Base-by-base conservation (phyloP, 805 yeast genomes). In the Pichia nanzhaoensis region DNA sequence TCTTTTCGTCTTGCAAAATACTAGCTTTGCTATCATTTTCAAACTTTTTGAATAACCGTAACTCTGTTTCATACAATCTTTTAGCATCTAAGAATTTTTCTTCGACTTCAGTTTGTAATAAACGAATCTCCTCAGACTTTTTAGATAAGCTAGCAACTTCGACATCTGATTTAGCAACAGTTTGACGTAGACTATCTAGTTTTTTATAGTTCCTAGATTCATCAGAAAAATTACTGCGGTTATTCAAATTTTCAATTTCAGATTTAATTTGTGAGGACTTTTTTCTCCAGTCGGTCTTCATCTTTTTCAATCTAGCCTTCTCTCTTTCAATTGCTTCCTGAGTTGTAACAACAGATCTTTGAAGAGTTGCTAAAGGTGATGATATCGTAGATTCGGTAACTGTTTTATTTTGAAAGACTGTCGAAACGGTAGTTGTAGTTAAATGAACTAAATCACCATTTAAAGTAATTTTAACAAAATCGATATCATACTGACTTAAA, bases 271-370 rank as follows among this genome's bases (percentile, higher is more conserved):
- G 57, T 12, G 69, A 61, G 12, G 80, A 60, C 44, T 73, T 71
- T 53, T 80, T 81, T 42, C 75, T 66, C 55, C 78, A 70, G 47
- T 82, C 88, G 39, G 74, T 74, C 51, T 77, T 74, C 40, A 73
- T 59, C 44, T 77, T 77, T 58, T 79, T 81, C 52, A 80, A 54
- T 45, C 74, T 75, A n/a, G 66, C 55, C 53, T 75, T 74, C 51
- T 80, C 86, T 40, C 78, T 76, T 6, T 72, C 69, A 36, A 82
- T 66, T 34, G 77, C 76, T 20, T 76, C 75, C 51, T 78, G 77
- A 0, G 87, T 80, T 0, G 87, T 79, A 30, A 78, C 70, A 31
- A 82, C 74, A 18, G 84, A 78, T 53, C 78, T 82, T 52, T 81
- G 77, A 34, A 82, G 63, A 1, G 89, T 82, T 1, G 77, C 70